Evolutionary conservation across 2,329 filamentous ascomycete genomes (phyloP), one percentile per base, ranked within the genome.

Genomic region (Annulohypoxylon truncatum): DNA sequence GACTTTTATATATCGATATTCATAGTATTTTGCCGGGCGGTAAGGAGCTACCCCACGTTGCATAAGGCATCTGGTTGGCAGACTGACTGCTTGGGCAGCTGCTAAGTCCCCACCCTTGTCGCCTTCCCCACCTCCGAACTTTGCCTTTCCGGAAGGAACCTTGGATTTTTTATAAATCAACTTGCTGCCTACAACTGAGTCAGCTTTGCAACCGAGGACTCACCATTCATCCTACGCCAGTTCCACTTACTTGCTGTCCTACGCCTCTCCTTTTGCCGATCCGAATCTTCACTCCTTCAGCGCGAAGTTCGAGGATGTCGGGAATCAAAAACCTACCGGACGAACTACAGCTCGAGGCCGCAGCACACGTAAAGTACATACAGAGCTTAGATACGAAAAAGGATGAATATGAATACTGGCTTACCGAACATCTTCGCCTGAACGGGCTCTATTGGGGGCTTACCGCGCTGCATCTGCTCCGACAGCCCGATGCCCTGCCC

Each of bases 361-460:
- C 83, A 6, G 83, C 85, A 20, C 96, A 99, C 79, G 93, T 98
- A 74, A 89, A 89, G 77, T 99, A 98, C 79, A 93, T 99, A 72
- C 93, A 97, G 80, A 93, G 91, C 75, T 86, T 99, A 72, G 94
- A 99, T 80, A 94, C 91, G 71, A 90, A 92, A 77, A 94, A 92
- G 82, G 94, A 98, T 84, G 93, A 97, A 80, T 90, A 97, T 73
- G 94, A 97, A 79, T 99, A 98, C 83, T 97, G 95, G 92, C 85
- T 98, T 77, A 99, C 96, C 12, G 95, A 99, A 80, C 96, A 99
- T 78, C 85, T 99, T 71, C 93, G 96, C 66, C 87, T 99, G 62
- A 97, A 96, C 78, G 96, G 96, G 46, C 87, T 99, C 50, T 99
- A 99, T 80, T 99, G 96, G 96, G 96, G 96, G 12, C 82, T 99